Evolutionary conservation across 2,329 filamentous ascomycete species (phyloP).

Genomic region (Dactylellina sp.): DNA sequence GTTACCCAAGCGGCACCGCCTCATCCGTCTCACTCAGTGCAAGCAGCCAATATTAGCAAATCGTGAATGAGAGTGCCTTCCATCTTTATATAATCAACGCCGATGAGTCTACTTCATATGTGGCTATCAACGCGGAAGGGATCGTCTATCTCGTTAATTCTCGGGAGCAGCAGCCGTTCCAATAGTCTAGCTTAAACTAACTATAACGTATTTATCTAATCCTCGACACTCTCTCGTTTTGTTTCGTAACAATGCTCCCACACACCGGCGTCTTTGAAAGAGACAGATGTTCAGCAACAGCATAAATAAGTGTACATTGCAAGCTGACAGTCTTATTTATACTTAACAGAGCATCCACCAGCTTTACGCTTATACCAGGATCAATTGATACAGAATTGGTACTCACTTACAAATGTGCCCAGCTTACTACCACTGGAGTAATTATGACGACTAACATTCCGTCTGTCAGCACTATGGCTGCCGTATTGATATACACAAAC

Average conservation of each 20-base stretch:
- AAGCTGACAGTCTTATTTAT: constrained; percentile 6
- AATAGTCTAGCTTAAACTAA: neutral
- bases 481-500: constrained; percentile 18
- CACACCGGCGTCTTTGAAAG: neutral
- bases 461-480: neutral
- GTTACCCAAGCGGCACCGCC: neutral
- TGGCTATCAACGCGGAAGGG: constrained; percentile 5
- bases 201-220: constrained; percentile 4
- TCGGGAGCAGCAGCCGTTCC: constrained; percentile 14
- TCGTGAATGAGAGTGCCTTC: constrained; percentile 11
- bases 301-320: constrained; percentile 13
- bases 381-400: constrained; percentile 6
- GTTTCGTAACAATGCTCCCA: constrained; percentile 2
- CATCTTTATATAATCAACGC: constrained; percentile 14
- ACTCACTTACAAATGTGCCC: constrained; percentile 9
- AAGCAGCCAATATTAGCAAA: constrained; percentile 14
- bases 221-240: constrained; percentile 7
- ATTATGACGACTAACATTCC: neutral
- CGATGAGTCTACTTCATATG: constrained; percentile 12
- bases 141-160: constrained; percentile 16
- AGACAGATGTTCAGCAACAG: constrained; percentile 14
- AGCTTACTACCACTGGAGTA: neutral
- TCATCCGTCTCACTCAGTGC: constrained; percentile 1
- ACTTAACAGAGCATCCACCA: constrained; percentile 10
- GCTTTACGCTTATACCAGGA: constrained; percentile 26